Evolutionary conservation across 2,329 filamentous ascomycete genomes (phyloP), one percentile per base, ranked within the genome.

Genomic region (Bipolaris victoriae): DNA sequence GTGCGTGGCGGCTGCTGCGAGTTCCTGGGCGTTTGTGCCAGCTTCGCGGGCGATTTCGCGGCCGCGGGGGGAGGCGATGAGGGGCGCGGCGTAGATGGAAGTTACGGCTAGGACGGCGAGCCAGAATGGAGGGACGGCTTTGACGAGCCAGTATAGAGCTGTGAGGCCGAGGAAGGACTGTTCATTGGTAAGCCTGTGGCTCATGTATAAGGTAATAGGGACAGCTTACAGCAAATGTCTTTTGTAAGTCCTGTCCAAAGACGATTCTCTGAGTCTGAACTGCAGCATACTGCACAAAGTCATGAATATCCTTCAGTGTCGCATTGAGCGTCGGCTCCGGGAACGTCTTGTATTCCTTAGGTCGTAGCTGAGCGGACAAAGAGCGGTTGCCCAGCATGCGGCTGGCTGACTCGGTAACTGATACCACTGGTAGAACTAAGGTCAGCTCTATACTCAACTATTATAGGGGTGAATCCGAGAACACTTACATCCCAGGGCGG

Each of bases 221-320:
- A 31, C 4, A 31, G 24, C 41, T 24, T 31, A 45, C 41, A 29
- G n/a, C 26, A 31, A 45, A 45, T 0, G 41, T 45, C 41, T 31
- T 45, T 11, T 45, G 24, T 26, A 45, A 9, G 10, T 45, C 41
- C 5, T 45, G 41, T 2, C 41, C 41, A 18, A 45, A 45, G n/a
- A 45, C 5, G 3, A 48, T 48, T 16, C 20, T 37, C 15, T 48
- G 45, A 7, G 18, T 33, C 24, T 48, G 33, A 7, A 48, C 33
- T 10, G 29, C 45, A 22, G 45, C 18, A 13, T 48, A 48, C 45
- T 48, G 45, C 10, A 48, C 16, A 13, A 48, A 31, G 31, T 48
- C 45, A 48, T 48, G 45, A 5, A 48, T 37, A 7, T 48, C 45
- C 45, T 48, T 48, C 5, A 48, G 33, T 37, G 45, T 48, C 4